phyloP scores from a whole-genome alignment of 805 yeast species.

The Ogataea polymorpha region DNA sequence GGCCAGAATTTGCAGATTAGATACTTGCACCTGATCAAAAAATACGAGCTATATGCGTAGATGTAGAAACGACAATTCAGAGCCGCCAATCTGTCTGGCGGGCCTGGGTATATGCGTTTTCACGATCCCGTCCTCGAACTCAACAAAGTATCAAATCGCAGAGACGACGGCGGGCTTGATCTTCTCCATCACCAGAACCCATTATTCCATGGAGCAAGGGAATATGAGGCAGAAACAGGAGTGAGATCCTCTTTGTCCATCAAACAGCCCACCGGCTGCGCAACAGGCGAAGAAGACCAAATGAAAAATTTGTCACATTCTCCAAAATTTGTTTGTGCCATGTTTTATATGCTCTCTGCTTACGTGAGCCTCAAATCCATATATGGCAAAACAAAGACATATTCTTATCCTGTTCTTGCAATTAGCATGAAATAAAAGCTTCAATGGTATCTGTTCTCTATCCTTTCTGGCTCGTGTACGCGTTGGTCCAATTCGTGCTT shows the following conservation, averaged over 20 bases:
- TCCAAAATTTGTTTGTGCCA: not conserved
- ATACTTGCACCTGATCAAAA: not conserved
- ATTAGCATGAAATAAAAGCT: not conserved
- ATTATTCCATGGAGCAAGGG: slow-evolving; percentile 27
- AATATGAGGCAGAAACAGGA: slow-evolving; percentile 34
- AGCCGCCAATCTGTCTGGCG: slow-evolving; percentile 4
- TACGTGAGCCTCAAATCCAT: not conserved
- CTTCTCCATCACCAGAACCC: slow-evolving; percentile 36
- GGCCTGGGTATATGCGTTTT: slow-evolving; percentile 13
- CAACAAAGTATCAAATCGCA: slow-evolving; percentile 29
- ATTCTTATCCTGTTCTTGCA: not conserved
- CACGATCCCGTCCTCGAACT: slow-evolving; percentile 23
- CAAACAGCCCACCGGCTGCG: slow-evolving; percentile 4
- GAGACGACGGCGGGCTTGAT: slow-evolving; percentile 23
- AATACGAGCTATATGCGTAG: not conserved
- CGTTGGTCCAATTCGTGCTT: slow-evolving; percentile 1
- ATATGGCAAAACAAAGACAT: slow-evolving; percentile 1
- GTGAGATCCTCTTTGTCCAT: slow-evolving; percentile 10
- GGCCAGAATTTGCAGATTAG: slow-evolving; percentile 66
- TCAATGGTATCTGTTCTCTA: slow-evolving; percentile 3
- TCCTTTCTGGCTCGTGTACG: slow-evolving; percentile 4
- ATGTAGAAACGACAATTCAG: slow-evolving; percentile 9
- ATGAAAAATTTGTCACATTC: not conserved
- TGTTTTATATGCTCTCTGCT: not conserved
- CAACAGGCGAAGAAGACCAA: slow-evolving; percentile 1